phyloP scores from a whole-genome alignment of 2,329 filamentous ascomycete species.

The Diaporthe batatas region DNA sequence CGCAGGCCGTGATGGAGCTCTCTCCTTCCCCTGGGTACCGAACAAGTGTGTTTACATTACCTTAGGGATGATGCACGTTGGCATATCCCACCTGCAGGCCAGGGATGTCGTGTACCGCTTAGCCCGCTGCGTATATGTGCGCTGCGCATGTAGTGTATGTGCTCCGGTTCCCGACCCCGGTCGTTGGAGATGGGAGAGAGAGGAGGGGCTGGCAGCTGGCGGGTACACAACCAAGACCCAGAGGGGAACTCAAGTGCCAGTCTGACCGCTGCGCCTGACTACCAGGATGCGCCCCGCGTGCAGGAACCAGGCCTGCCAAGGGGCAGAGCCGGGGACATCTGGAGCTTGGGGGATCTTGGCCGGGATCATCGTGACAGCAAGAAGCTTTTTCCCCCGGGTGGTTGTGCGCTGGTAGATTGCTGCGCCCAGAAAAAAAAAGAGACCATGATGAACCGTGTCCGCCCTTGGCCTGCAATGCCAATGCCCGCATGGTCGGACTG shows the following conservation, averaged over 20 bases:
- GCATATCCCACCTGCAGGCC: slow-evolving; percentile 12
- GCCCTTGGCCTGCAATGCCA: slow-evolving; percentile 15
- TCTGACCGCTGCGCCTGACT: slow-evolving; percentile 31
- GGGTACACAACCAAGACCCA: too few relatives aligned
- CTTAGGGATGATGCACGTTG: slow-evolving; percentile 25
- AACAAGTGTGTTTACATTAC: slow-evolving; percentile 24
- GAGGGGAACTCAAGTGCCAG: not conserved
- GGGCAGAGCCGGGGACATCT: not conserved
- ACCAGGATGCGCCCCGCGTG: slow-evolving; percentile 11
- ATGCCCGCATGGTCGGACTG: slow-evolving; percentile 17
- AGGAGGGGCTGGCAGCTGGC: not conserved
- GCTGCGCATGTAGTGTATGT: not conserved
- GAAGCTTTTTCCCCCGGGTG: slow-evolving; percentile 10
- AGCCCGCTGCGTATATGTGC: not conserved
- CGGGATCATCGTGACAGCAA: slow-evolving; percentile 28
- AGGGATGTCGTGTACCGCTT: not conserved
- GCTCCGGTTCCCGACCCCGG: not conserved
- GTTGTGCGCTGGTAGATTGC: slow-evolving; percentile 14
- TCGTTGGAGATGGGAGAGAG: too few relatives aligned
- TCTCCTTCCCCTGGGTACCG: slow-evolving; percentile 5
- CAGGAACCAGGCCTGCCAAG: slow-evolving; percentile 5
- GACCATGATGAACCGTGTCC: not conserved
- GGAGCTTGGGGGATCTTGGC: slow-evolving; percentile 9
- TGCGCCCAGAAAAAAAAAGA: slow-evolving; percentile 5
- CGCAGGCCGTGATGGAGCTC: slow-evolving; percentile 15